A percentile compares a stretch with the other conserved stretches of the same genome.
Conservation (phyloP, 495 filamentous ascomycete genomes). For the Xeromyces bisporus region DNA sequence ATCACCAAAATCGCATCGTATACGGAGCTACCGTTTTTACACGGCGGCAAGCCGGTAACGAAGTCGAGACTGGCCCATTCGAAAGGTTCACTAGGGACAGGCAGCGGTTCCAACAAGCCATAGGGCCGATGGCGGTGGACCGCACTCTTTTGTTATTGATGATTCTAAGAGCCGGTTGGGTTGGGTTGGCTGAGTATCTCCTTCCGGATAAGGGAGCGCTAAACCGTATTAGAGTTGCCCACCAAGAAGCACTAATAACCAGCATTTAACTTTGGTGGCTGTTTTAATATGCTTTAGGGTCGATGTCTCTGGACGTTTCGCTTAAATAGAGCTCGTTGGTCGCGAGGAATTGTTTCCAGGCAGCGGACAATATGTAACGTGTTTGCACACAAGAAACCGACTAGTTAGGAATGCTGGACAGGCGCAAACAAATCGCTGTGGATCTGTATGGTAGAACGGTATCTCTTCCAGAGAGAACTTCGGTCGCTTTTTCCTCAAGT, state of each 20-base stretch:
- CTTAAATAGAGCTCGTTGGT: too few relatives aligned
- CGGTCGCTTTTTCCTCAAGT: constrained; percentile 2
- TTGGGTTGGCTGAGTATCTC: too few relatives aligned
- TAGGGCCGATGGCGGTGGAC: not conserved
- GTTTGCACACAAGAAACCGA: constrained; percentile 4
- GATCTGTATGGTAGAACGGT: constrained; percentile 3
- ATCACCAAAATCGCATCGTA: not conserved
- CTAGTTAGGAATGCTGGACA: constrained; percentile 3
- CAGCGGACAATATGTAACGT: too few relatives aligned
- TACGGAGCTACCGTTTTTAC: not conserved
- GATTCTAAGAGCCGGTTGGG: too few relatives aligned
- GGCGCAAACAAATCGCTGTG: constrained; percentile 3
- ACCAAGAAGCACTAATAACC: too few relatives aligned
- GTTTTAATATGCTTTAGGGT: too few relatives aligned
- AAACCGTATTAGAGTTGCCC: too few relatives aligned
- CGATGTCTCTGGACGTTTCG: too few relatives aligned
- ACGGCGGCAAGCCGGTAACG: not conserved
- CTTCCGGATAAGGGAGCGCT: too few relatives aligned
- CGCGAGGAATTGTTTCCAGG: too few relatives aligned
- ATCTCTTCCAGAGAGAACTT: constrained; percentile 1
- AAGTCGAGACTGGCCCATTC: not conserved
- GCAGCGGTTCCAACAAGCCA: not conserved
- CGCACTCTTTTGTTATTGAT: too few relatives aligned
- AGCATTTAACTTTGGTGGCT: too few relatives aligned
- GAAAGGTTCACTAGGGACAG: not conserved